phyloP scores from a whole-genome alignment of 148 eudicot species.

The Gaultheria prostrata region DNA sequence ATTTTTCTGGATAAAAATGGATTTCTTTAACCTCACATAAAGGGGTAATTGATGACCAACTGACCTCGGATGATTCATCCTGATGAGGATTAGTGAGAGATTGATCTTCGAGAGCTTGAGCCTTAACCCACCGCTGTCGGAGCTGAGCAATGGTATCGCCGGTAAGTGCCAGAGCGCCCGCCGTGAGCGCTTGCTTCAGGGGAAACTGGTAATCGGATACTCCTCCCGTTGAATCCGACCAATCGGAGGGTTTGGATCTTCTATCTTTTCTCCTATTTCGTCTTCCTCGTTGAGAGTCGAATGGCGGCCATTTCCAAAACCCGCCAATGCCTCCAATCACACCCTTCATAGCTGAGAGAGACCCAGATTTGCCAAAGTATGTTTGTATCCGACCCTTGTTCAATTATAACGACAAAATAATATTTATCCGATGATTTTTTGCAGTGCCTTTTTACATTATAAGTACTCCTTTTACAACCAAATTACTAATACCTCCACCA shows the following conservation, averaged over 20 bases:
- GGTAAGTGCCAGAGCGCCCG: conserved; percentile 67
- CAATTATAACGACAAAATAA: no score
- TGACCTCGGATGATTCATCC: conserved; percentile 41
- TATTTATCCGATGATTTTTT: no score
- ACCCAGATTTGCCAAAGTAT: no score
- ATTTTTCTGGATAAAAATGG: no score
- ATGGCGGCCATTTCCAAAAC: conserved; percentile 55
- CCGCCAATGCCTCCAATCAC: conserved; percentile 45
- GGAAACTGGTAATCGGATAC: conserved; percentile 48
- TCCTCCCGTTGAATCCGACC: conserved; percentile 26
- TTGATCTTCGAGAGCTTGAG: conserved; percentile 18
- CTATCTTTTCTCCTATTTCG: conserved; percentile 18
- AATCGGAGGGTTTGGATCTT: conserved; percentile 33
- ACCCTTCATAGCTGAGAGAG: conserved; percentile 43
- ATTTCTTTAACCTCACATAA: background rate
- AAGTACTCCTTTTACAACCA: no score
- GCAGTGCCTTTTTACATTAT: no score
- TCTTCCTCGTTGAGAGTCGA: conserved; percentile 15
- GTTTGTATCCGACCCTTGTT: background rate
- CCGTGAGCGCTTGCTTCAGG: conserved; percentile 66
- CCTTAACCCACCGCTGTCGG: conserved; percentile 39
- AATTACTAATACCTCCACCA: no score
- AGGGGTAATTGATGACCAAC: background rate
- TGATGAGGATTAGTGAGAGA: background rate
- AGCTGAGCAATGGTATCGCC: conserved; percentile 94